Percentiles rank a stretch among this genome's conserved stretches.
phyloP scores from a whole-genome alignment of 1,139 yeast species.

The Yamadazyma triangularis region DNA sequence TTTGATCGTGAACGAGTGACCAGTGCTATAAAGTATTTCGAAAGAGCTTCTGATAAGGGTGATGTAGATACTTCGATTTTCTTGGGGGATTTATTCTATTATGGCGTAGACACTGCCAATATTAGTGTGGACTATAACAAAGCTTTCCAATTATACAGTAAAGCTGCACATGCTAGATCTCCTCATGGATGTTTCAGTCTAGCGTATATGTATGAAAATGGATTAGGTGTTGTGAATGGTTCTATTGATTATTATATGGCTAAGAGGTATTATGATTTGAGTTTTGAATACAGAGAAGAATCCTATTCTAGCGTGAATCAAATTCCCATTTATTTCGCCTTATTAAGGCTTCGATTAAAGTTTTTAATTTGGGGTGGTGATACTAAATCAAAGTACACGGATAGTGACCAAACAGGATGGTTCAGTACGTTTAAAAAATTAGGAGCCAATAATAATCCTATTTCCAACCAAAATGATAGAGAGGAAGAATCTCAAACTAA shows the following conservation, averaged over 20 bases:
- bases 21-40: constrained; percentile 64
- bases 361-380: constrained; percentile 25
- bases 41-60: constrained; percentile 61
- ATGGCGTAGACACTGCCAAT: constrained; percentile 32
- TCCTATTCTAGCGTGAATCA: constrained; percentile 14
- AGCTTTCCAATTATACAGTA: constrained; percentile 60
- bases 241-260: constrained; percentile 71
- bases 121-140: constrained; percentile 40
- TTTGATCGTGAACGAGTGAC: constrained; percentile 34
- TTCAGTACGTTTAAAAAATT: constrained; percentile 32
- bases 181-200: constrained; percentile 77
- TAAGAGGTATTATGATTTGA: constrained; percentile 73
- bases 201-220: constrained; percentile 87
- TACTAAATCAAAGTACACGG: constrained; percentile 7
- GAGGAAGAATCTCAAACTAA: too few species aligned
- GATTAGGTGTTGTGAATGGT: constrained; percentile 62
- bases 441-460: constrained; percentile 17
- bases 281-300: constrained; percentile 22
- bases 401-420: constrained; percentile 27
- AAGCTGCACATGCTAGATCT: constrained; percentile 55
- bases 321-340: constrained; percentile 32
- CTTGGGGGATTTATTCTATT: constrained; percentile 71
- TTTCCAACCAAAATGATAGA: too few species aligned
- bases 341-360: constrained; percentile 36
- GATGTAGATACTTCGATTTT: constrained; percentile 70